Conservation (phyloP, 345 rosid species). For the Citropsis articulata region DNA sequence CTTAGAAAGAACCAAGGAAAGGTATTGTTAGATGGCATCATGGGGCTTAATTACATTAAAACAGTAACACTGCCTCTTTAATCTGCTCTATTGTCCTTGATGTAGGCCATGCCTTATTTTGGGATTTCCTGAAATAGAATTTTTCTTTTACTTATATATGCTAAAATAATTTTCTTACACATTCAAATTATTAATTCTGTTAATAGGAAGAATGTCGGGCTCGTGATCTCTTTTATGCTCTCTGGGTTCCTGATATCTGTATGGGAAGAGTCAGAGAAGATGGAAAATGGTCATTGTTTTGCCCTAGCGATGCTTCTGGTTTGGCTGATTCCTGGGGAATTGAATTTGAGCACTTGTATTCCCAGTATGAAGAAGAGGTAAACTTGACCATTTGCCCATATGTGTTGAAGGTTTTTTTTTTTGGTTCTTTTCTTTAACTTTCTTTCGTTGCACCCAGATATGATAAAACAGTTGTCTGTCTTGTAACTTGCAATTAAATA, state of each 20-base stretch:
- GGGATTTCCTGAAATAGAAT: neutral
- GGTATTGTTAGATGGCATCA: slow-evolving; percentile 29
- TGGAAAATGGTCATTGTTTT: slow-evolving; percentile 79
- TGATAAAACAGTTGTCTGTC: neutral
- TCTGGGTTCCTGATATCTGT: slow-evolving; percentile 89
- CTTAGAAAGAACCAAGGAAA: slow-evolving; percentile 83
- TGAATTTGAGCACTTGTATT: slow-evolving; percentile 68
- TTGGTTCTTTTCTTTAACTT: neutral
- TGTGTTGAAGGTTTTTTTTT: neutral
- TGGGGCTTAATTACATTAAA: neutral
- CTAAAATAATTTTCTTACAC: neutral
- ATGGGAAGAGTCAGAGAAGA: slow-evolving; percentile 82
- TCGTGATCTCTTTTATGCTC: slow-evolving; percentile 77
- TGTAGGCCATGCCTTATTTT: neutral
- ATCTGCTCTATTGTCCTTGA: neutral
- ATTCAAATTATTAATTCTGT: neutral
- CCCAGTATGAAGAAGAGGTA: slow-evolving; percentile 66
- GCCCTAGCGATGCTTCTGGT: slow-evolving; percentile 85
- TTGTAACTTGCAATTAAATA: neutral
- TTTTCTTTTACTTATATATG: neutral
- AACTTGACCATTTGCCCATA: neutral
- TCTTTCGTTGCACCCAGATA: neutral
- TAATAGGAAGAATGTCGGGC: slow-evolving; percentile 81
- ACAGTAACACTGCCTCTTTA: neutral
- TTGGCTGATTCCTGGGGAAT: slow-evolving; percentile 87